These are phyloP conservation scores for Astraeus odoratus DNA, from an alignment of 768 basidiomycete species.

Conservation along the genomic window DNA sequence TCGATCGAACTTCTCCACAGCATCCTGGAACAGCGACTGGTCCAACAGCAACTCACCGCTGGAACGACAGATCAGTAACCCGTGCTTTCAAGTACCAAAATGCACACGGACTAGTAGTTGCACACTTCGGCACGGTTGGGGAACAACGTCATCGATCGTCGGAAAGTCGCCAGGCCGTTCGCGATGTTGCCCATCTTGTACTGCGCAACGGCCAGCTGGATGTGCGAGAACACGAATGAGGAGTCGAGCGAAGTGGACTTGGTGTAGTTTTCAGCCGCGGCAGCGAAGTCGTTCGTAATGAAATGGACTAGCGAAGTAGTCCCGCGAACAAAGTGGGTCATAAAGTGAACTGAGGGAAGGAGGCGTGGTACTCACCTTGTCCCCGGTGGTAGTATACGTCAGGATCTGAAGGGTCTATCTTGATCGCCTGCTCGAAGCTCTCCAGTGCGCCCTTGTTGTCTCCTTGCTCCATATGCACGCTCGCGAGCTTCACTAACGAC, in stretches of 20 bases:
- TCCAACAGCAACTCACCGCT: slow-evolving; percentile 95
- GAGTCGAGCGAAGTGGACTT: slow-evolving; percentile 85
- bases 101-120: slow-evolving; percentile 82
- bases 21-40: slow-evolving; percentile 81
- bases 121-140: slow-evolving; percentile 81
- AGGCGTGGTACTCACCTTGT: slow-evolving; percentile 51
- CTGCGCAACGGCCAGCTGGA: slow-evolving; percentile 94
- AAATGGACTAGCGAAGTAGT: slow-evolving; percentile 60
- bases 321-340: neutral
- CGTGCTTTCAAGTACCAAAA: neutral
- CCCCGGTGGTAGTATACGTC: slow-evolving; percentile 99
- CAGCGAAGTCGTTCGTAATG: slow-evolving; percentile 83
- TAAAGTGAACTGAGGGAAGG: neutral
- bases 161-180: slow-evolving; percentile 87
- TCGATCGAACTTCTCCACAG: slow-evolving; percentile 87
- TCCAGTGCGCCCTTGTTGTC: slow-evolving; percentile 77
- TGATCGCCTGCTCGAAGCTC: slow-evolving; percentile 86
- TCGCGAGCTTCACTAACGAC: slow-evolving; percentile 92
- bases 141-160: slow-evolving; percentile 78
- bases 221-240: slow-evolving; percentile 91
- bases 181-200: slow-evolving; percentile 81
- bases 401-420: slow-evolving; percentile 75
- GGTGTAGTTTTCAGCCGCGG: slow-evolving; percentile 87
- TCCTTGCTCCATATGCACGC: slow-evolving; percentile 94
- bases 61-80: neutral